Conservation (phyloP, 1,284 basidiomycete genomes). For the Phenoliferia sp. region DNA sequence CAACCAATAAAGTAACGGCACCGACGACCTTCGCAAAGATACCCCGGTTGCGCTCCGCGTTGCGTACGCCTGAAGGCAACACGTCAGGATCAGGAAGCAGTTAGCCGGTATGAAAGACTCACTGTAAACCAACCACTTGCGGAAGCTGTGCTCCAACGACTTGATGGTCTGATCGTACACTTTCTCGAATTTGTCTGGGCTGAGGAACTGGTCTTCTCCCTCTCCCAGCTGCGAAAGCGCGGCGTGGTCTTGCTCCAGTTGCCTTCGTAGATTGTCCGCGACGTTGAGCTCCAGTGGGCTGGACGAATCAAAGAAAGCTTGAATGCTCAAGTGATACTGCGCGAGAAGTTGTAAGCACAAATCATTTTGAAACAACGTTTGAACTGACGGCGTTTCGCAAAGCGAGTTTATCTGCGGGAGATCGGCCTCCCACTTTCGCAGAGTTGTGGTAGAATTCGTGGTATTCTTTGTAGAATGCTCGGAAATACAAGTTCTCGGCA, state of each 20-base stretch:
- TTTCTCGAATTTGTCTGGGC: background rate
- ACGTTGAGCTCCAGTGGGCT: background rate
- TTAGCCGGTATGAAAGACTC: background rate
- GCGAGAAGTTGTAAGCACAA: background rate
- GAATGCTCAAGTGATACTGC: background rate
- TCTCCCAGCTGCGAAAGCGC: background rate
- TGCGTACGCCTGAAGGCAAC: background rate
- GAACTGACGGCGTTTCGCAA: background rate
- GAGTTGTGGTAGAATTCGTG: background rate
- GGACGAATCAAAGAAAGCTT: background rate
- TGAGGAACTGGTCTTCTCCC: background rate
- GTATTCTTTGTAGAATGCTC: background rate
- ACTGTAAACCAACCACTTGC: background rate
- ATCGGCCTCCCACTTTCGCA: background rate
- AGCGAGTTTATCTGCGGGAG: background rate
- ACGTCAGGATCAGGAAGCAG: background rate
- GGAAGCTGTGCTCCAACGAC: background rate
- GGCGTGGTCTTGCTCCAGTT: background rate
- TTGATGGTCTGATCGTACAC: background rate
- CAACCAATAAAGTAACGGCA: background rate
- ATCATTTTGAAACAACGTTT: background rate
- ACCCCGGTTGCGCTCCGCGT: background rate
- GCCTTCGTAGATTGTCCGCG: background rate
- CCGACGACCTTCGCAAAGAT: background rate
- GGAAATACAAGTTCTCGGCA: background rate